These are phyloP conservation scores for Mortierella sp. DNA, from an alignment of 371 early-diverging fungal genomes.

Conservation along the genomic window DNA sequence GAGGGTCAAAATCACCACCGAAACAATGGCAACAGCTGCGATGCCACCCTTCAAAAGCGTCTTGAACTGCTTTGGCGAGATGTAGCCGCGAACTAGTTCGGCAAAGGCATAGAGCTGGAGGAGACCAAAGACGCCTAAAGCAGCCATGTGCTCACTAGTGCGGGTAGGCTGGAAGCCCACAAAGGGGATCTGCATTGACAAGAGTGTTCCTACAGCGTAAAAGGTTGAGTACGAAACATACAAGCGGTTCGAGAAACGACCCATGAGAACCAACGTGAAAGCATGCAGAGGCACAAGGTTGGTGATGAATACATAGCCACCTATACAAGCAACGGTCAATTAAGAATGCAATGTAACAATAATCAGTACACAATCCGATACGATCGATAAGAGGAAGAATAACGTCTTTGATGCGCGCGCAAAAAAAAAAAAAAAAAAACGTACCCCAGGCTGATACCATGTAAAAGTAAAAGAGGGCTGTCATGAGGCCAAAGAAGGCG, in stretches of 20 bases:
- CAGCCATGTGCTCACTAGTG: slow-evolving; percentile 99
- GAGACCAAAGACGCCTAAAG: slow-evolving; percentile 94
- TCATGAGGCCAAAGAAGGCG: slow-evolving; percentile 85
- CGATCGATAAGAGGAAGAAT: not conserved
- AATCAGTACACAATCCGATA: not conserved
- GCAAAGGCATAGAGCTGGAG: slow-evolving; percentile 95
- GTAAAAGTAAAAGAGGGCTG: slow-evolving; percentile 97
- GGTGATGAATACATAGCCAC: slow-evolving; percentile 99
- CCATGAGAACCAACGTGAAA: slow-evolving; percentile 95
- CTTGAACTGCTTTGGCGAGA: slow-evolving; percentile 90
- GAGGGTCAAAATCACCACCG: slow-evolving; percentile 69
- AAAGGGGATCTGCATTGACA: slow-evolving; percentile 99
- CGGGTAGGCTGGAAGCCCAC: slow-evolving; percentile 98
- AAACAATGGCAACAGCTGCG: slow-evolving; percentile 62
- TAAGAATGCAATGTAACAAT: not conserved
- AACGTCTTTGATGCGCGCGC: not conserved
- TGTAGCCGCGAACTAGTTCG: slow-evolving; percentile 81
- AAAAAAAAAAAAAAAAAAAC: not conserved
- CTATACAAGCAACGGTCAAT: slow-evolving; percentile 16
- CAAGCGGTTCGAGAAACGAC: slow-evolving; percentile 91
- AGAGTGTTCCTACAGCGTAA: slow-evolving; percentile 94
- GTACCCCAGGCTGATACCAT: slow-evolving; percentile 99
- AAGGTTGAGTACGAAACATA: slow-evolving; percentile 98
- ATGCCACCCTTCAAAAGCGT: slow-evolving; percentile 78
- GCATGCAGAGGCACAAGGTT: slow-evolving; percentile 98